Base-by-base conservation (phyloP, 352 stramenopile species). In the Globisporangium perplexum region DNA sequence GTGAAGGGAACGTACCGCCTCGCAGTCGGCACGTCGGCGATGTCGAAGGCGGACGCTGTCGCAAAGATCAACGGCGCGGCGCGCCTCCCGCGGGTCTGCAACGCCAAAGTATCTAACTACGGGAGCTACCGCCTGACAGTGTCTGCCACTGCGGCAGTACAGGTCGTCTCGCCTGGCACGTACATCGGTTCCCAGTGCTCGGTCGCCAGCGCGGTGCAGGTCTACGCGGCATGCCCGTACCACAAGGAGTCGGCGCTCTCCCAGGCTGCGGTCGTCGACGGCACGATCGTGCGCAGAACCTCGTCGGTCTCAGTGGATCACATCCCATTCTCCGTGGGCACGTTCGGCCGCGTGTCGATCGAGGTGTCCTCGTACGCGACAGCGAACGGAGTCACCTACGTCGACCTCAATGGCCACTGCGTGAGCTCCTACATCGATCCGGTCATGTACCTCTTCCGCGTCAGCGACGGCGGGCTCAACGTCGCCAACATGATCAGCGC, bases 171-270 rank as follows among this genome's bases (percentile, higher is more conserved):
- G 1, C 72, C 72, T 1, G 63, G 62, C 17, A 76, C 55, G 47
- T 88, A 88, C 70, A 88, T 90, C 45, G 79, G 77, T 41, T 80
- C 63, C 24, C 77, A 90, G 33, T 90, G 79, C 55, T 50, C 57
- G 1, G 50, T 62, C 18, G 52, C 60, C 4, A 62, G 64, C 18
- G 58, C 44, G 1, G 24, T 66, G 20, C 41, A 38, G 10, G 65
- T 77, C 28, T 90, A 83, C 62, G 53, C 18, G 1, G 36, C 59
- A 31, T 90, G 79, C 14, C 39, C 55, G 23, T 90, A 90, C 63
- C 77, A 90, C 62, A 64, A 41, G 7, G 79, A 90, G 56, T 60
- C 69, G 8, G 55, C 58, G 30, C 54, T 79, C 4, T 55, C 63
- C 4, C 68, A 61, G 7, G 57, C 59, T 11, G 68, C 59, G 30